Base-by-base conservation (phyloP, 2,329 filamentous ascomycete genomes). In the Colletotrichum simmondsii region DNA sequence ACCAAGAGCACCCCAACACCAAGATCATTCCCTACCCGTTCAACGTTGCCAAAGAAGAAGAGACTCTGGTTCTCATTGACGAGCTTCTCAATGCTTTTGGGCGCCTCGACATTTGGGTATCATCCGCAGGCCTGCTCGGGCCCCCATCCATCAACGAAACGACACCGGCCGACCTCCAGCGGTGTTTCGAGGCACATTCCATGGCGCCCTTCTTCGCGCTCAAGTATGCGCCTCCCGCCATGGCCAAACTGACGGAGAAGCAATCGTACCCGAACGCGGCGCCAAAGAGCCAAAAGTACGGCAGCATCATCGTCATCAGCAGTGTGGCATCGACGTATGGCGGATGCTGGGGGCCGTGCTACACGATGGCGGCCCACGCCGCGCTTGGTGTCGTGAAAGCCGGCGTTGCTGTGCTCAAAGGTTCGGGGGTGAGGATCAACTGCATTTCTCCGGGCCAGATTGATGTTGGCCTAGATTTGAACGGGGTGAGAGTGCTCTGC, bases 191-290 rank as follows among this genome's bases (percentile, higher is more conserved):
- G 77, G 87, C 88, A 2, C 91, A 92, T 77, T 85, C 85, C 52
- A 86, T 92, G 80, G 88, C 89, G 7, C 89, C 90, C 2, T 92
- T 92, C 83, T 91, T 91, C 76, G 90, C 90, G 1, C 83, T 92
- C 74, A 92, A 92, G 78, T 91, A 92, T 76, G 89, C 89, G 0
- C 89, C 90, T 0, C 87, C 89, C 2, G 90, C 91, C 2, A 92
- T 92, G 90, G 85, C 82, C 22, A 92, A 92, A 78, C 86, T 87
- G 7, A 87, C 87, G 0, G 83, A 86, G 0, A 87, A 80, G 73
- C 80, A 88, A 74, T 85, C 87, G 56, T 92, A 92, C 76, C 84
- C 88, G 0, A 92, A 92, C 76, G 90, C 90, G 0, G 87, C 89
- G 14, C 88, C 88, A 0, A 92, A 92, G 76, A 86, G 87, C 75